These are phyloP conservation scores for Sugiyamaella lignohabitans DNA, from an alignment of 805 yeast species.

Conservation along the genomic window DNA sequence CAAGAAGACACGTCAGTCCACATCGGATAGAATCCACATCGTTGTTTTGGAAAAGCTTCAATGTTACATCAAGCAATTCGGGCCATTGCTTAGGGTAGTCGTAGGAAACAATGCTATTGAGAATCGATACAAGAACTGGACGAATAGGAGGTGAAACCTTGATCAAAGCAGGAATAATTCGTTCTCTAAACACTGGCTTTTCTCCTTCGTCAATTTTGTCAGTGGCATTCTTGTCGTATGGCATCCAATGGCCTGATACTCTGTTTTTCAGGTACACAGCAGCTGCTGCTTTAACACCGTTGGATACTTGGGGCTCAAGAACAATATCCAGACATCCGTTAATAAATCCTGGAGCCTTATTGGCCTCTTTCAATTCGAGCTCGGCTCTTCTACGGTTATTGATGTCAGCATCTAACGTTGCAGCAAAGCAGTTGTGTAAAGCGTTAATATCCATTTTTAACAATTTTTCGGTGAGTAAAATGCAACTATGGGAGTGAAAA, in stretches of 20 bases:
- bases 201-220: constrained; percentile 56
- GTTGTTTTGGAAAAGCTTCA: constrained; percentile 39
- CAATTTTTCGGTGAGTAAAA: too few relatives aligned
- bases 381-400: constrained; percentile 64
- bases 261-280: constrained; percentile 80
- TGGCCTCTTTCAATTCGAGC: constrained; percentile 48
- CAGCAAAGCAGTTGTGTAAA: constrained; percentile 69
- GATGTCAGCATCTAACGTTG: constrained; percentile 67
- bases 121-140: constrained; percentile 40
- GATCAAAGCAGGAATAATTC: constrained; percentile 59
- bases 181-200: constrained; percentile 62
- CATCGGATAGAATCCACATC: constrained; percentile 48
- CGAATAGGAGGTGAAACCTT: constrained; percentile 37
- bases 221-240: constrained; percentile 28
- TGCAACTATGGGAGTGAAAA: too few relatives aligned
- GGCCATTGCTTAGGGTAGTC: constrained; percentile 55
- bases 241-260: constrained; percentile 57
- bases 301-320: constrained; percentile 43
- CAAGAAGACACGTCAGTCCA: constrained; percentile 64
- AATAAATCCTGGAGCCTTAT: constrained; percentile 61
- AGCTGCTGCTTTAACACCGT: constrained; percentile 58
- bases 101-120: constrained; percentile 44
- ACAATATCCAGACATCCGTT: constrained; percentile 79
- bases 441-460: constrained; percentile 72
- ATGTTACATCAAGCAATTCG: constrained; percentile 42